Evolutionary conservation across 495 filamentous ascomycete species (phyloP).

Genomic region (Xylaria palmicola): DNA sequence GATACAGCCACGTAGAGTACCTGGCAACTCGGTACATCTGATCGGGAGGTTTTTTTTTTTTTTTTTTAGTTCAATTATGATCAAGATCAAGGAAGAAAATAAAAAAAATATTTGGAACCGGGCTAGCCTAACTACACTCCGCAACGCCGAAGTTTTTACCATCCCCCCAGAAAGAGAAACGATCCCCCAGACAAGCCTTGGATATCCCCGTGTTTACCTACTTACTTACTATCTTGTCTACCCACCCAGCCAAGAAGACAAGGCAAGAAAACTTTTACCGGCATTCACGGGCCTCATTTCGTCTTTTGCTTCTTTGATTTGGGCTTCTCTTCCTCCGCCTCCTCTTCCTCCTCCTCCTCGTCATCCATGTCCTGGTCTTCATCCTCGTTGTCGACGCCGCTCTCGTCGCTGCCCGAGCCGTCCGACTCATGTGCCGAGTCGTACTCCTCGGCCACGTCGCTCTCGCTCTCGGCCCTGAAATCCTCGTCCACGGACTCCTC

Average conservation of each 20-base stretch:
- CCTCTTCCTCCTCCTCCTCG: slow-evolving; percentile 31
- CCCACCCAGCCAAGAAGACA: not conserved
- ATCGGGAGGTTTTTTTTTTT: too few relatives aligned
- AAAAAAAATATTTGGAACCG: not conserved
- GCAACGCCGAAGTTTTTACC: slow-evolving; percentile 11
- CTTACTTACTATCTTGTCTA: too few relatives aligned
- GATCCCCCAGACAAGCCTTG: not conserved
- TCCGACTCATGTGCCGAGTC: slow-evolving; percentile 88
- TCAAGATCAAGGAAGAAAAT: not conserved
- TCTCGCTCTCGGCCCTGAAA: slow-evolving; percentile 87
- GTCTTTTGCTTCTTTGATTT: slow-evolving; percentile 54
- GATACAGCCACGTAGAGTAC: too few relatives aligned
- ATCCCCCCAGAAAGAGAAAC: not conserved
- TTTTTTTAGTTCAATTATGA: not conserved
- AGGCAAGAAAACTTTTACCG: not conserved
- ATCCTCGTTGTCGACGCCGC: slow-evolving; percentile 39
- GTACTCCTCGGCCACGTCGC: slow-evolving; percentile 94
- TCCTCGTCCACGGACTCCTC: slow-evolving; percentile 94
- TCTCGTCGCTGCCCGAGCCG: slow-evolving; percentile 65
- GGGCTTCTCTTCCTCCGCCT: slow-evolving; percentile 36
- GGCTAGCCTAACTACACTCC: slow-evolving; percentile 2
- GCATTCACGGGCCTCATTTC: not conserved
- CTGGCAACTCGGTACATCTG: too few relatives aligned
- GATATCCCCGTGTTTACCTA: not conserved
- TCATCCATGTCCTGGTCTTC: slow-evolving; percentile 35